A percentile compares a stretch with the other conserved stretches of the same genome.
Conservation (phyloP, 345 rosid genomes). For the Eucalyptus erythrocorys region DNA sequence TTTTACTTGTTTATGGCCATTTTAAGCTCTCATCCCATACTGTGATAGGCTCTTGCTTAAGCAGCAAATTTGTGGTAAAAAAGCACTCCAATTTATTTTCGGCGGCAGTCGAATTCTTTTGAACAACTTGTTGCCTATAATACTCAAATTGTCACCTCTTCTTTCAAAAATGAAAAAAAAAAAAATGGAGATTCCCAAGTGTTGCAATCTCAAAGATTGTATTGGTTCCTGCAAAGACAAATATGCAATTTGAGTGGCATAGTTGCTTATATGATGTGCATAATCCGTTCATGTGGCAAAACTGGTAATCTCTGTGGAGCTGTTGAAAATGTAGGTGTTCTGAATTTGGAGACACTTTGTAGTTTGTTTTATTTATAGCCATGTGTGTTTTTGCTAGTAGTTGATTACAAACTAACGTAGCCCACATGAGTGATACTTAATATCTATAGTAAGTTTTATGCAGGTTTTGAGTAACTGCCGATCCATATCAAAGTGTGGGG, state of each 20-base stretch:
- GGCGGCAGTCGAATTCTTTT: background rate
- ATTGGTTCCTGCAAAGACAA: background rate
- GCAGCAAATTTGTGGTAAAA: background rate
- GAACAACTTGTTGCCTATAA: background rate
- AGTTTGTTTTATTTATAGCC: background rate
- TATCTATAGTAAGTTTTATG: conserved; percentile 3
- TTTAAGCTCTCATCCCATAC: background rate
- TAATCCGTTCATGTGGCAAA: background rate
- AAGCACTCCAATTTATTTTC: background rate
- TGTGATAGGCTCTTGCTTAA: background rate
- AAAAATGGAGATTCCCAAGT: background rate
- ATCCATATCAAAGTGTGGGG: conserved; percentile 66
- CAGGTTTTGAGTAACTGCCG: conserved; percentile 82
- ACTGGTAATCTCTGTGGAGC: background rate
- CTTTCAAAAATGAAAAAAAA: background rate
- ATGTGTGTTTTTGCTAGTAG: background rate
- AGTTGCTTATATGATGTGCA: background rate
- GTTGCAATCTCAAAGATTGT: background rate
- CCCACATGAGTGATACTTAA: background rate
- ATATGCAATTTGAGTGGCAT: background rate
- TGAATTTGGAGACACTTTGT: background rate
- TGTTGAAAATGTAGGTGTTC: background rate
- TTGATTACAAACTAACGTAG: background rate
- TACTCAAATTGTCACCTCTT: background rate
- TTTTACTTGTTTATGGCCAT: background rate